Base-by-base conservation (phyloP, 2,329 filamentous ascomycete genomes). In the Thermomyces lanuginosus region DNA sequence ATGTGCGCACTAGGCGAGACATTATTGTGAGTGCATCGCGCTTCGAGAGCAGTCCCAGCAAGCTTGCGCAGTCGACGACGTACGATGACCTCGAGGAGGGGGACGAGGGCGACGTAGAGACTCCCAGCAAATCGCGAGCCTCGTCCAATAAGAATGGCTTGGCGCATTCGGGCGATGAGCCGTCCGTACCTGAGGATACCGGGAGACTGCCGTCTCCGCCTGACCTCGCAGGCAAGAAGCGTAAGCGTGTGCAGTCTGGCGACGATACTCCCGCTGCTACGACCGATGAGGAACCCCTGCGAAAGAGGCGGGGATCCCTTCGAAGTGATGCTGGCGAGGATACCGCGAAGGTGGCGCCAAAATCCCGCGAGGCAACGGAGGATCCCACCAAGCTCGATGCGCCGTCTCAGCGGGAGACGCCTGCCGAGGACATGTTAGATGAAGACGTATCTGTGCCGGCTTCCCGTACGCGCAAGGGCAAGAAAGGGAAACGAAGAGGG, bases 21-120 rank as follows among this genome's bases (percentile, higher is more conserved):
- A 67, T 76, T 6, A 61, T 73, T 22, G 51, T 75, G 36, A 68
- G 64, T 45, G 62, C 64, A 29, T 61, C 64, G 32, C 64, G 57
- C 29, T 43, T 70, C 36, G 72, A 77, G 41, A 69, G 67, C 38
- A 82, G 74, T 29, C 78, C 79, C 3, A 84, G 76, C 61, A 86
- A 83, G 58, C 65, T 83, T 33, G 71, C 72, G 38, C 69, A 75
- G 35, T 61, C 64, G 31, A 59, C 60, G 9, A 56, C 50, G 5
- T 48, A 56, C 24, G 49, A 60, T 12, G 49, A 58, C 28, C 45
- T 53, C 18, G 58, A 61, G 16, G 66, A 69, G 31, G 66, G 63
- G 20, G 60, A 67, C 29, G 61, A 61, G 13, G 54, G 56, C 16
- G 38, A 48, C 21, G 51, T 40, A 18, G 45, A 48, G 26, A 56